Evolutionary conservation across 257 asterid species (phyloP).

Genomic region (Linderniella brevidens): DNA sequence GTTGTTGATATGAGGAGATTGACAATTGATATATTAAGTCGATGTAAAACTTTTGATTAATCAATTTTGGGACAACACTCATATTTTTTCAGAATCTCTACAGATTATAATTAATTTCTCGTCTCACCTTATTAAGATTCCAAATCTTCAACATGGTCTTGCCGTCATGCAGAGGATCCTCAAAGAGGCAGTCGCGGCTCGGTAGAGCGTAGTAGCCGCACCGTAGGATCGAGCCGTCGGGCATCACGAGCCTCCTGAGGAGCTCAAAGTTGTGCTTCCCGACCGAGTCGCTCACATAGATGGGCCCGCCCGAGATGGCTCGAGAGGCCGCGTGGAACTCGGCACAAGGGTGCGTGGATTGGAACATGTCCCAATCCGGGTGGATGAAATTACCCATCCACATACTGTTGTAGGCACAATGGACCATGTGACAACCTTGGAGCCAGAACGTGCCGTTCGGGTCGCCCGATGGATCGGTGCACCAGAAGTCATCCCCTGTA

Average conservation of each 20-base stretch:
- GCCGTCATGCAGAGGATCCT: conserved; percentile 17
- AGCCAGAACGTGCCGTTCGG: conserved; percentile 74
- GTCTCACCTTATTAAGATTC: conserved; percentile 17
- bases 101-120: too few relatives aligned
- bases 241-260: conserved; percentile 13
- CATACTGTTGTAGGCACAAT: conserved; percentile 66
- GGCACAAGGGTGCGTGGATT: conserved; percentile 69
- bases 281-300: conserved; percentile 16
- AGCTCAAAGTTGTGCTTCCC: conserved; percentile 15
- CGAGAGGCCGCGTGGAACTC: conserved; percentile 72
- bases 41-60: too few relatives aligned
- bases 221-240: conserved; percentile 17
- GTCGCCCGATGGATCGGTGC: conserved; percentile 71
- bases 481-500: conserved; percentile 67
- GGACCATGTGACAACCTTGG: conserved; percentile 84
- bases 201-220: conserved; percentile 19
- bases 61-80: too few relatives aligned
- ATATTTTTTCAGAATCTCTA: too few relatives aligned
- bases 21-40: too few relatives aligned
- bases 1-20: too few relatives aligned
- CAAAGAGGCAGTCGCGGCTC: conserved; percentile 13
- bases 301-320: conserved; percentile 74
- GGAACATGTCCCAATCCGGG: conserved; percentile 90
- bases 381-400: conserved; percentile 87
- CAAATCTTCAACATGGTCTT: conserved; percentile 22